Evolutionary conservation across 2,329 filamentous ascomycete species (phyloP).

Genomic region (Talaromyces verruculosus): DNA sequence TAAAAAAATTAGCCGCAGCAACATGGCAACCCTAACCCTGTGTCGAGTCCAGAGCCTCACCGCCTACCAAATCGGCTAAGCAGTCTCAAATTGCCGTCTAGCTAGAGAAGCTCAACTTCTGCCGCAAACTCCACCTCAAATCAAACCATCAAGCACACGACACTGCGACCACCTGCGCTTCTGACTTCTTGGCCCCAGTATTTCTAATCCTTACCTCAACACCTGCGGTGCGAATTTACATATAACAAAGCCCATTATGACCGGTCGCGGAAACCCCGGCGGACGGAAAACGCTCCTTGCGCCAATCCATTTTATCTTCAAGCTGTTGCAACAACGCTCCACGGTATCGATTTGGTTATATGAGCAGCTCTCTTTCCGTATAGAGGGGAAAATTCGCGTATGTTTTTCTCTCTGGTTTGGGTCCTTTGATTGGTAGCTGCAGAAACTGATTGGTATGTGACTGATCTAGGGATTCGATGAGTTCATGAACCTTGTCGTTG

Average conservation of each 20-base stretch:
- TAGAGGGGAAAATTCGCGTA: constrained; percentile 95
- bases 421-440: background rate
- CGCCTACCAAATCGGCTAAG: background rate
- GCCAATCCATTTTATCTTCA: constrained; percentile 89
- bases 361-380: constrained; percentile 89
- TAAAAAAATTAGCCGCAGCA: constrained; percentile 28
- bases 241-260: constrained; percentile 30
- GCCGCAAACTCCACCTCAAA: constrained; percentile 13
- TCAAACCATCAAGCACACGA: constrained; percentile 17
- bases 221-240: too few relatives aligned
- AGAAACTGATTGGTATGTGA: constrained; percentile 7
- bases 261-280: constrained; percentile 55
- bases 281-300: constrained; percentile 69
- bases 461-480: constrained; percentile 83
- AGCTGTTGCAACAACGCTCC: constrained; percentile 78
- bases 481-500: constrained; percentile 98
- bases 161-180: too few relatives aligned
- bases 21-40: background rate
- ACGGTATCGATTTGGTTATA: constrained; percentile 95
- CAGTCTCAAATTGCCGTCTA: background rate
- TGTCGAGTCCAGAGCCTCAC: background rate
- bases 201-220: too few relatives aligned
- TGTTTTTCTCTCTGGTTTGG: constrained; percentile 30
- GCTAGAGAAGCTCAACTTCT: constrained; percentile 1
- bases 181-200: too few relatives aligned